These are phyloP conservation scores for Urostyla sp. DNA, from an alignment of 73 alveolate species.

Conservation along the genomic window DNA sequence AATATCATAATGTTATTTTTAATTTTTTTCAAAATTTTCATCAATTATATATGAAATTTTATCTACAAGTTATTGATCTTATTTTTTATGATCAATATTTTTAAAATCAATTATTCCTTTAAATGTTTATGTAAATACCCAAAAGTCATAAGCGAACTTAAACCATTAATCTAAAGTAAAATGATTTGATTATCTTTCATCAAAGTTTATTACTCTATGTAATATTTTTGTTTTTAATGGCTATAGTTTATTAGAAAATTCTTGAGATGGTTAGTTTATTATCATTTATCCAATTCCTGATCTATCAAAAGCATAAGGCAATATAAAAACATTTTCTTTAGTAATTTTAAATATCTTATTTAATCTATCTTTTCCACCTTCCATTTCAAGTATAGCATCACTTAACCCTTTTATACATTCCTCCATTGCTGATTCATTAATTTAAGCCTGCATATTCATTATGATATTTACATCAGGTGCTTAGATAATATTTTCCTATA, in stretches of 20 bases:
- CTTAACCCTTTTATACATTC: background rate
- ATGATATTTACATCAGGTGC: background rate
- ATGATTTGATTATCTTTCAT: background rate
- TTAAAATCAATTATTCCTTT: background rate
- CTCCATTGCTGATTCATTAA: background rate
- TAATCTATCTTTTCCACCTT: background rate
- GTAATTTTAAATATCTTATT: background rate
- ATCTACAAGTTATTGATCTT: background rate
- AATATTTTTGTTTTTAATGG: slow-evolving; percentile 17
- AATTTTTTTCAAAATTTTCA: background rate
- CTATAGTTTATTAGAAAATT: background rate
- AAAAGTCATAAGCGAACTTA: background rate
- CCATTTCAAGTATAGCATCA: slow-evolving; percentile 15
- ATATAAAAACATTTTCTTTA: slow-evolving; percentile 27
- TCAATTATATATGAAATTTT: background rate
- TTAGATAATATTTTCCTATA: background rate
- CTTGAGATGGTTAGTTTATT: slow-evolving; percentile 11
- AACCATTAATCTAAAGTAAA: slow-evolving; percentile 3
- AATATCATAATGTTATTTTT: background rate
- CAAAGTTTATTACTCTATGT: background rate
- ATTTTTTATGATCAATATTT: background rate
- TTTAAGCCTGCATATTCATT: slow-evolving; percentile 25
- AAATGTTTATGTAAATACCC: slow-evolving; percentile 3
- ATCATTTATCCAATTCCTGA: background rate
- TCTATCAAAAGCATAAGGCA: slow-evolving; percentile 45